phyloP scores from a whole-genome alignment of 371 early-diverging fungal genomes.

The Haplosporangium sp. region DNA sequence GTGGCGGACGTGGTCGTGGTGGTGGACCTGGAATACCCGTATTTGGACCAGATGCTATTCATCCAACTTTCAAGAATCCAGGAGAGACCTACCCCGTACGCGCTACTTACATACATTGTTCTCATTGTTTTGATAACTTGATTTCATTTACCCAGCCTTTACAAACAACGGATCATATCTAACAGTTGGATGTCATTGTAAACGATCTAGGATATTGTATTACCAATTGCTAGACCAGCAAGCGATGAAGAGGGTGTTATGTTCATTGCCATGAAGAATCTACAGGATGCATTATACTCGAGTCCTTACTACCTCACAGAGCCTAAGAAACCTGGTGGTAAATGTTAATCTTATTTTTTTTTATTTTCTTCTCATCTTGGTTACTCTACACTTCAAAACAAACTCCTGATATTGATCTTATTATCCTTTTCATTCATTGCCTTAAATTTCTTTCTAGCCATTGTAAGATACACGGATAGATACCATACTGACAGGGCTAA shows the following conservation, averaged over 20 bases:
- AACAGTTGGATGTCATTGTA: neutral
- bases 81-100: slow-evolving; percentile 51
- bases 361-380: too few relatives aligned
- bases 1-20: slow-evolving; percentile 41
- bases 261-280: slow-evolving; percentile 33
- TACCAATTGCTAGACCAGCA: slow-evolving; percentile 41
- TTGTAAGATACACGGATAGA: slow-evolving; percentile 44
- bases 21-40: slow-evolving; percentile 40
- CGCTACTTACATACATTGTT: neutral
- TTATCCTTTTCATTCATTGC: too few relatives aligned
- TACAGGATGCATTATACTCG: slow-evolving; percentile 28
- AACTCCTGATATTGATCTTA: neutral
- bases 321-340: slow-evolving; percentile 42
- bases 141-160: neutral
- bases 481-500: slow-evolving; percentile 44
- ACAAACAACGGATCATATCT: neutral
- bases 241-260: slow-evolving; percentile 37
- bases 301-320: slow-evolving; percentile 49
- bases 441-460: slow-evolving; percentile 14
- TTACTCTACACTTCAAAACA: too few relatives aligned
- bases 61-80: slow-evolving; percentile 52
- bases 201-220: slow-evolving; percentile 30
- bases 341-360: neutral
- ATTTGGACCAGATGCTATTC: slow-evolving; percentile 53
- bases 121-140: neutral